A percentile compares a stretch with the other conserved stretches of the same genome.
Conservation (phyloP, 1,139 yeast species). For the Zygoascus meyerae region DNA sequence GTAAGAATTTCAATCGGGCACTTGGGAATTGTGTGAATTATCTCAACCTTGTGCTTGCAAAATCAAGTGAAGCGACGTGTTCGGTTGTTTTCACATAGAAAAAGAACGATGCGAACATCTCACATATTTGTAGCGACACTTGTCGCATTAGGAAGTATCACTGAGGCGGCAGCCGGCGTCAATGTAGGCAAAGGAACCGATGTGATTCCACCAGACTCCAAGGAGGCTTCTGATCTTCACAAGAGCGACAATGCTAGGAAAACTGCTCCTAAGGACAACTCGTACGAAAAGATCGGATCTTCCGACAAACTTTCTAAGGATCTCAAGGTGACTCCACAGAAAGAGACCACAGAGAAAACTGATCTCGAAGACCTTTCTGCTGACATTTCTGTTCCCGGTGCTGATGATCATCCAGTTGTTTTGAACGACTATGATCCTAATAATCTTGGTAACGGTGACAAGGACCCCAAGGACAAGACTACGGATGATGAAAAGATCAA, state of each 20-base stretch:
- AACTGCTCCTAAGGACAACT: conserved; percentile 35
- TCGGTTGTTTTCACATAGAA: neutral
- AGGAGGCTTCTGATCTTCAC: conserved; percentile 28
- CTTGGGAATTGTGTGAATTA: no score
- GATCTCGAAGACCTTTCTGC: conserved; percentile 13
- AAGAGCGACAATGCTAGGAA: conserved; percentile 31
- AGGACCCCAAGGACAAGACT: conserved; percentile 13
- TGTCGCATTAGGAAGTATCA: neutral
- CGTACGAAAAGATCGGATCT: conserved; percentile 23
- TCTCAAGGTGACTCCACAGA: conserved; percentile 27
- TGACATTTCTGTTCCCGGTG: conserved; percentile 20
- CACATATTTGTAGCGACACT: neutral
- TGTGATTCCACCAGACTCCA: conserved; percentile 30
- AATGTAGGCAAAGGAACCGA: conserved; percentile 30
- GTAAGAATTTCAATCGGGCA: no score
- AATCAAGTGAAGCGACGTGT: no score
- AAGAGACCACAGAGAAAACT: conserved; percentile 20
- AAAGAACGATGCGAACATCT: conserved; percentile 1
- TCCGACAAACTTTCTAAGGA: conserved; percentile 30
- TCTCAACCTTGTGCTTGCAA: no score
- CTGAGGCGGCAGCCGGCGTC: conserved; percentile 10
- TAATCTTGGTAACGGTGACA: conserved; percentile 30
- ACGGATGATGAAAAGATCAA: conserved; percentile 9
- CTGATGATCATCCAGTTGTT: conserved; percentile 32
- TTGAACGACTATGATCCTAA: conserved; percentile 37